Conservation (phyloP, 116 monocot genomes). For the Posidonia oceanica region DNA sequence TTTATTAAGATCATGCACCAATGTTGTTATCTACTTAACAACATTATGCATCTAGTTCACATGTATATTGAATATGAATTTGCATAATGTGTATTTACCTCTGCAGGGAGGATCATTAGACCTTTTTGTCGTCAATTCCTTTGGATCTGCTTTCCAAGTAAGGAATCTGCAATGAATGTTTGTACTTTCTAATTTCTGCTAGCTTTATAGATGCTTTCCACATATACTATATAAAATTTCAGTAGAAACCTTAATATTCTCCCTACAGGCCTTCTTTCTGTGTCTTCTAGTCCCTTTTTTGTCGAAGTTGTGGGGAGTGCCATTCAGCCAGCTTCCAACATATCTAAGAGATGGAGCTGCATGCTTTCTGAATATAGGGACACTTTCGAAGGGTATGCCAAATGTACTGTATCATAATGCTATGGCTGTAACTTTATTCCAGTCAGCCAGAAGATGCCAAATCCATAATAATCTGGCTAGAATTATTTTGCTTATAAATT, state of each 20-base stretch:
- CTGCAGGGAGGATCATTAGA: constrained; percentile 76
- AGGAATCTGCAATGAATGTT: constrained; percentile 5
- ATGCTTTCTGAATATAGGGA: constrained; percentile 87
- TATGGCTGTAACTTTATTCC: no score
- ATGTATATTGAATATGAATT: neutral
- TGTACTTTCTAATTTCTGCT: neutral
- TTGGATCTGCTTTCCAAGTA: constrained; percentile 97
- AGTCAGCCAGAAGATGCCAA: no score
- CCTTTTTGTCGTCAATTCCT: constrained; percentile 94
- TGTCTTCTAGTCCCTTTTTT: constrained; percentile 84
- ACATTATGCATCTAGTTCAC: neutral
- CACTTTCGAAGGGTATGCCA: constrained; percentile 56
- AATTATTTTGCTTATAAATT: no score
- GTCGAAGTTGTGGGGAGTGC: constrained; percentile 93
- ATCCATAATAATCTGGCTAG: no score
- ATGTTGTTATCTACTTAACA: no score
- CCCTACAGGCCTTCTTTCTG: constrained; percentile 75
- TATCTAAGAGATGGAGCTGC: constrained; percentile 83
- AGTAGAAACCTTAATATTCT: neutral
- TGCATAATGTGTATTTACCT: neutral
- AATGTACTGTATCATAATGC: neutral
- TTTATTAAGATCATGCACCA: no score
- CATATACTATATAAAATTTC: neutral
- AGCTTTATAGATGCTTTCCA: neutral
- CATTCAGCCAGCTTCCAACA: constrained; percentile 63